phyloP scores from a whole-genome alignment of 768 basidiomycete species.

The Agrocybe pediades region DNA sequence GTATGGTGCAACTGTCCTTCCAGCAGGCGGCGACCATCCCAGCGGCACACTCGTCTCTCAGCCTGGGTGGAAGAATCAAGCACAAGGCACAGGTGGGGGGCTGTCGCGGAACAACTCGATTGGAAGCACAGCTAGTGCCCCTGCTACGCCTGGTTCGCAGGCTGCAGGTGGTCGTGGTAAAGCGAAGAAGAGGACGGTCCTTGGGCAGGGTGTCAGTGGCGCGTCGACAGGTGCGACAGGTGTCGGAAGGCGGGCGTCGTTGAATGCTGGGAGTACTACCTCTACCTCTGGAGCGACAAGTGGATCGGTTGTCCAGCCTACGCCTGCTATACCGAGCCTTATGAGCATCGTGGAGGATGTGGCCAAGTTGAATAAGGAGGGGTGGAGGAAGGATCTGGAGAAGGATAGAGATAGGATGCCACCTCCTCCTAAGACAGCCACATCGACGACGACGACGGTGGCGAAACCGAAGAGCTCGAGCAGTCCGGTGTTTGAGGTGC shows the following conservation, averaged over 20 bases:
- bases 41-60: conserved; percentile 21
- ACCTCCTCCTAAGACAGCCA: not conserved
- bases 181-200: conserved; percentile 11
- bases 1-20: conserved; percentile 15
- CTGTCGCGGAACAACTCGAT: conserved; percentile 34
- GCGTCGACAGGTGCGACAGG: conserved; percentile 1
- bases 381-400: conserved; percentile 18
- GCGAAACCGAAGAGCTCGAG: not conserved
- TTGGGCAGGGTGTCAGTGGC: conserved; percentile 22
- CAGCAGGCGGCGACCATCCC: conserved; percentile 20
- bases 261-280: not conserved
- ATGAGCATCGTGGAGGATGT: conserved; percentile 75
- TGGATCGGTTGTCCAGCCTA: conserved; percentile 9
- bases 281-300: not conserved
- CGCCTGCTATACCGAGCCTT: conserved; percentile 35
- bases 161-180: not conserved
- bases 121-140: conserved; percentile 30
- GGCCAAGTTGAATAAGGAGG: conserved; percentile 32
- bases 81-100: conserved; percentile 9
- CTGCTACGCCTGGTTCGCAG: conserved; percentile 10
- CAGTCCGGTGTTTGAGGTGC: conserved; percentile 36
- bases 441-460: not conserved
- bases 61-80: conserved; percentile 23
- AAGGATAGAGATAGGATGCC: conserved; percentile 7
- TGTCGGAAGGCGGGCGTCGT: conserved; percentile 14